These are phyloP conservation scores for Babesia bigemina DNA, from an alignment of 169 alveolate species.

Conservation along the genomic window DNA sequence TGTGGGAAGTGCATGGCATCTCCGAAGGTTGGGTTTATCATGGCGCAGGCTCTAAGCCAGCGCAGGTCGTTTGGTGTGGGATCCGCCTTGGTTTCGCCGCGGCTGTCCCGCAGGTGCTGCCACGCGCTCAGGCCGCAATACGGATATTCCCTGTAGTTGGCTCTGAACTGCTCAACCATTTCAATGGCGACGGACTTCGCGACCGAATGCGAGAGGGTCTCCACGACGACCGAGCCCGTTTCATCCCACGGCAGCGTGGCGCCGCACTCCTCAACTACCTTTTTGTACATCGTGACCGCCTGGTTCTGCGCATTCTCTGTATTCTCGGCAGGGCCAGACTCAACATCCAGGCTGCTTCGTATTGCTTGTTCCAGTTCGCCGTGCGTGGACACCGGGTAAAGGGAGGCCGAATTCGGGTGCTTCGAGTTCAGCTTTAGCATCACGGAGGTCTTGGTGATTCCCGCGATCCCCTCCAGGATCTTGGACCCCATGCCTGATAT, in stretches of 20 bases:
- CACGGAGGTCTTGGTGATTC: slow-evolving; percentile 33
- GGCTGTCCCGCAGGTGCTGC: background rate
- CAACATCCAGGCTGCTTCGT: background rate
- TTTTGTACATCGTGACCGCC: slow-evolving; percentile 3
- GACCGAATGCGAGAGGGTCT: slow-evolving; percentile 18
- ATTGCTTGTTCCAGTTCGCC: slow-evolving; percentile 8
- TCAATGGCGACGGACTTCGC: background rate
- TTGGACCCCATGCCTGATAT: slow-evolving; percentile 53
- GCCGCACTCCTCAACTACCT: slow-evolving; percentile 22
- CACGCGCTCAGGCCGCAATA: background rate
- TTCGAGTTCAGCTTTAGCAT: slow-evolving; percentile 36
- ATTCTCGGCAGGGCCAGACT: background rate
- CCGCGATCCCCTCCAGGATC: slow-evolving; percentile 38
- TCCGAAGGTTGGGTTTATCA: slow-evolving; percentile 39
- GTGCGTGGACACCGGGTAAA: slow-evolving; percentile 1
- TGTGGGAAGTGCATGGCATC: slow-evolving; percentile 68
- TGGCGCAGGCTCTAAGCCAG: slow-evolving; percentile 58
- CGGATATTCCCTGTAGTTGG: background rate
- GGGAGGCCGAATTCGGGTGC: slow-evolving; percentile 13
- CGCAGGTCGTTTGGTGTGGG: slow-evolving; percentile 46
- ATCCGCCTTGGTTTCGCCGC: background rate
- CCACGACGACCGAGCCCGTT: background rate
- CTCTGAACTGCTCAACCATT: background rate
- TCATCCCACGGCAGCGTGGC: slow-evolving; percentile 17
- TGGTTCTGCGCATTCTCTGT: background rate